Percentiles rank a stretch among this genome's conserved stretches.
Evolutionary conservation across 805 yeast species (phyloP).

Genomic region (Saccharomyces mikatae): DNA sequence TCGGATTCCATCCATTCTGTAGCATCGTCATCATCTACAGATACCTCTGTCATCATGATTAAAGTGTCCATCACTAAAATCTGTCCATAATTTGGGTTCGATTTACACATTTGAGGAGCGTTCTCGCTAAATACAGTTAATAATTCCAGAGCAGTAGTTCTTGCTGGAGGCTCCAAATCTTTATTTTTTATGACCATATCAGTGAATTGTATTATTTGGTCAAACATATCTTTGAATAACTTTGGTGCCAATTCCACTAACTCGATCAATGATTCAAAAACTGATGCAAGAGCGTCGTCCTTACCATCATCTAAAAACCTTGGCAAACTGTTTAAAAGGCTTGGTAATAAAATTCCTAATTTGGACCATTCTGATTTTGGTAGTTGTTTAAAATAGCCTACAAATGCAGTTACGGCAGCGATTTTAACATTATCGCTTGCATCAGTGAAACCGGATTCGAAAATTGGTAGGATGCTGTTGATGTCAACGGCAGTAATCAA

Average conservation of each 20-base stretch:
- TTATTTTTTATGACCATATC: constrained; percentile 74
- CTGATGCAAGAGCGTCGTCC: constrained; percentile 73
- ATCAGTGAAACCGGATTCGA: constrained; percentile 77
- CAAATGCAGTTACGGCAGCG: constrained; percentile 87
- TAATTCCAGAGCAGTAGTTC: constrained; percentile 82
- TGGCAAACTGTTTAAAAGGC: constrained; percentile 78
- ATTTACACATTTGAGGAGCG: constrained; percentile 90
- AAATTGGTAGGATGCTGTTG: constrained; percentile 53
- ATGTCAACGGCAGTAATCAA: constrained; percentile 55
- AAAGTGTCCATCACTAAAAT: constrained; percentile 67
- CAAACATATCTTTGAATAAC: constrained; percentile 85
- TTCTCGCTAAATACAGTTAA: constrained; percentile 86
- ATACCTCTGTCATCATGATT: constrained; percentile 86
- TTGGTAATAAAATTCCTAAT: constrained; percentile 73
- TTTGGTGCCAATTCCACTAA: constrained; percentile 91
- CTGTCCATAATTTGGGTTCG: constrained; percentile 62
- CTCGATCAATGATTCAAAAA: constrained; percentile 83
- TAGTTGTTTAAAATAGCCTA: constrained; percentile 73
- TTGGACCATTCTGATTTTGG: constrained; percentile 74
- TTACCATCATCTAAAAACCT: constrained; percentile 72
- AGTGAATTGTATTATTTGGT: constrained; percentile 78
- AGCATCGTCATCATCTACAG: constrained; percentile 80
- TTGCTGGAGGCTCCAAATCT: constrained; percentile 69
- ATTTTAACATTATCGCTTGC: constrained; percentile 74
- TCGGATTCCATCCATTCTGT: constrained; percentile 80